phyloP scores from a whole-genome alignment of 306 rosid species.

The Castanea mollissima region DNA sequence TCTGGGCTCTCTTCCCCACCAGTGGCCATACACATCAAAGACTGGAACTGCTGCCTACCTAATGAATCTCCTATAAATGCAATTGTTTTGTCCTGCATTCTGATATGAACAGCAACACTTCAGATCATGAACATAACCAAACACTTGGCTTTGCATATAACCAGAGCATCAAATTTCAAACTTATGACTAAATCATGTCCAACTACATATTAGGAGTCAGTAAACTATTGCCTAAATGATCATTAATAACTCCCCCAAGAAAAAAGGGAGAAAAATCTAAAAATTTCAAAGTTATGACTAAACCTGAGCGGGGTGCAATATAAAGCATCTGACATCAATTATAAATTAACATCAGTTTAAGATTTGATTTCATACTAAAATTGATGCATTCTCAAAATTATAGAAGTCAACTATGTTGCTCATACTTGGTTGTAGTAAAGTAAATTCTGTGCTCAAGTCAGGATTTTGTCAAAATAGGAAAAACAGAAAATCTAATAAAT shows the following conservation, averaged over 20 bases:
- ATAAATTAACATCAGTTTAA: not conserved
- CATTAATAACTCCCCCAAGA: not conserved
- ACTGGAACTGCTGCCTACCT: constrained; percentile 92
- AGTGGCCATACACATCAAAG: constrained; percentile 88
- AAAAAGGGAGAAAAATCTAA: not conserved
- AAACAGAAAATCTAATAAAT: constrained; percentile 11
- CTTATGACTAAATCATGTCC: not conserved
- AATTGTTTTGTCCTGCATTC: constrained; percentile 89
- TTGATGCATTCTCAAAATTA: constrained; percentile 2
- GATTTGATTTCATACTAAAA: not conserved
- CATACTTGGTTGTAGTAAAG: not conserved
- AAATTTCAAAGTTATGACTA: not conserved
- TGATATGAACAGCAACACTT: constrained; percentile 44
- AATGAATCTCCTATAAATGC: constrained; percentile 88
- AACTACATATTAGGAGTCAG: not conserved
- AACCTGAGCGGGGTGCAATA: not conserved
- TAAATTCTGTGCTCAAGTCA: not conserved
- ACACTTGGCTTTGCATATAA: not conserved
- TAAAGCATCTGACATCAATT: not conserved
- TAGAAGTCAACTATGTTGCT: not conserved
- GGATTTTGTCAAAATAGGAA: not conserved
- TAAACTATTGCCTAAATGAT: not conserved
- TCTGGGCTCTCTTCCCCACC: constrained; percentile 72
- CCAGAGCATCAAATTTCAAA: not conserved
- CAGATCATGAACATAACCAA: constrained; percentile 13